Evolutionary conservation across 2,329 filamentous ascomycete species (phyloP), one percentile per base, ranked within the genome.

Genomic region (Sporothrix dimorphospora): DNA sequence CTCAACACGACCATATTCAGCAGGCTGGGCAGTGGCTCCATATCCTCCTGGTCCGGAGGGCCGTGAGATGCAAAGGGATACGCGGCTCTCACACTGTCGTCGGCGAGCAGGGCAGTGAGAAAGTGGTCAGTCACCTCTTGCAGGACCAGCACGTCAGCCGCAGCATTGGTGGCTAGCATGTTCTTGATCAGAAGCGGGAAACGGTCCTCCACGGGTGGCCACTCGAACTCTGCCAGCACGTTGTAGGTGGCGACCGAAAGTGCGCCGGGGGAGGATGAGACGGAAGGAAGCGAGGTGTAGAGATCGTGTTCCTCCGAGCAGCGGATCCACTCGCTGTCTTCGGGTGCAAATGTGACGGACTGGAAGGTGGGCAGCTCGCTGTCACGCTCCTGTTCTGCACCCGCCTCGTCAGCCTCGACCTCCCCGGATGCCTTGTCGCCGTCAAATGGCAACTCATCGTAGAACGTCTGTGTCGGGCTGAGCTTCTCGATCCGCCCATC

Each of bases 61-160:
- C 84, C 87, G 76, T 90, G 85, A 1, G 87, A 88, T n/a, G 81
- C 79, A 76, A 85, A 91, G 1, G 85, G 82, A 74, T 90, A 91
- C 1, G 78, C 79, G 12, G 79, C 75, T 38, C 83, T 82, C 30
- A 91, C 81, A 1, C 79, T 76, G 1, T 79, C 72, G 71, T 87
- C 78, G 2, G 77, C 76, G 1, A 91, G 84, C 0, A 92, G 80
- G 72, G 83, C 85, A 0, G 83, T 82, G 0, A 92, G 83, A 73
- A 91, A 90, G 53, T 87, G 83, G 73, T 91, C 89, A 0, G 89
- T 90, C 1, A 91, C 87, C 79, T 91, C 90, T 77, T 92, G 85
- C 5, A 92, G 82, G 3, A 87, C 80, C 9, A 88, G 75, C 3
- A 87, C 78, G 71, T 88, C 85, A 8, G 86, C 81, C 0, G 76